Conservation (phyloP, 805 yeast genomes). For the Metschnikowia noctiluminum region DNA sequence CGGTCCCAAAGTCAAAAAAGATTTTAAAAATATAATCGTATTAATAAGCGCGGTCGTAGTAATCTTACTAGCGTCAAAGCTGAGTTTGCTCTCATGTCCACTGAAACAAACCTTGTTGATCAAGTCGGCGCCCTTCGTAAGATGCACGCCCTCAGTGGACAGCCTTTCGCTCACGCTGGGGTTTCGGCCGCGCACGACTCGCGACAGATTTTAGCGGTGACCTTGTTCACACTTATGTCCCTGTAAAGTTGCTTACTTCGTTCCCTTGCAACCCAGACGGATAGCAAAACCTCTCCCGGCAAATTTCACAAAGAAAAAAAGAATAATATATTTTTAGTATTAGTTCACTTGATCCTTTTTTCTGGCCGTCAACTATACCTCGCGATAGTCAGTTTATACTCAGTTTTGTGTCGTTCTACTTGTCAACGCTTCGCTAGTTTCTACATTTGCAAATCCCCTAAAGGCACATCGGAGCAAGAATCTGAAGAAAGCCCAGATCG, state of each 20-base stretch:
- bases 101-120: no score
- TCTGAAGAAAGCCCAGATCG: no score
- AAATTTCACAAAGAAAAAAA: neutral
- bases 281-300: neutral
- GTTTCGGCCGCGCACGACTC: slow-evolving; percentile 4
- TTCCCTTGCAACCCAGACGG: neutral
- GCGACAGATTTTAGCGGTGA: slow-evolving; percentile 6
- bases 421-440: neutral
- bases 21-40: no score
- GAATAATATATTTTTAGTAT: neutral
- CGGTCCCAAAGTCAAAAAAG: no score
- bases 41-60: no score
- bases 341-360: neutral
- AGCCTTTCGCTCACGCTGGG: neutral
- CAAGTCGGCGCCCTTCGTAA: no score
- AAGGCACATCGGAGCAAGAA: no score
- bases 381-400: no score
- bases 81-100: no score
- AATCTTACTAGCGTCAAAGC: no score
- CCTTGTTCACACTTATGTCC: slow-evolving; percentile 4
- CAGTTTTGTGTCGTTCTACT: neutral
- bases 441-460: neutral
- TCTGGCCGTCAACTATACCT: neutral
- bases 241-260: slow-evolving; percentile 1
- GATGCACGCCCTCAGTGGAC: neutral